These are phyloP conservation scores for Poteriospumella lacustris DNA, from an alignment of 108 stramenopile species.

Conservation along the genomic window DNA sequence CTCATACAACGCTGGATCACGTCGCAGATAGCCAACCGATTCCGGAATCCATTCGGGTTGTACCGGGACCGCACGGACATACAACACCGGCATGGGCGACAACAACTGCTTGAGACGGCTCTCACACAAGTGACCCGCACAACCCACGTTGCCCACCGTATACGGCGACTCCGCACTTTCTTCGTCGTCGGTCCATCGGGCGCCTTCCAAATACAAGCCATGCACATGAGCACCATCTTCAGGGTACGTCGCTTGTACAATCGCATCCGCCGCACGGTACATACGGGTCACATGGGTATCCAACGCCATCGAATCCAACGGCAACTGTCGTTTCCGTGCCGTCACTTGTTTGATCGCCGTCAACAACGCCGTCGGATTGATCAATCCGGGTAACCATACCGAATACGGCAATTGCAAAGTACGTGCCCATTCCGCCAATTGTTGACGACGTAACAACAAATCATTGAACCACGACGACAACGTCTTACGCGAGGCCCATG, in stretches of 20 bases:
- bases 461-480: conserved; percentile 41
- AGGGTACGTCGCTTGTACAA: conserved; percentile 33
- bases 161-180: conserved; percentile 2
- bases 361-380: conserved; percentile 60
- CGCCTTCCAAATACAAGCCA: conserved; percentile 59
- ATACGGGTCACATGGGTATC: conserved; percentile 53
- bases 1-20: conserved; percentile 42
- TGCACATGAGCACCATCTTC: conserved; percentile 52
- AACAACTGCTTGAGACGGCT: conserved; percentile 47
- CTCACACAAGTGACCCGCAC: conserved; percentile 39
- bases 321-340: conserved; percentile 41
- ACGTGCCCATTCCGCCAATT: conserved; percentile 41
- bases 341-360: conserved; percentile 61
- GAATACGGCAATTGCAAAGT: conserved; percentile 30
- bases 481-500: conserved; percentile 45
- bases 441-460: conserved; percentile 30
- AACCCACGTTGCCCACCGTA: conserved; percentile 22
- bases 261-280: conserved; percentile 31
- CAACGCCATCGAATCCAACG: conserved; percentile 54
- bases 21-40: conserved; percentile 41
- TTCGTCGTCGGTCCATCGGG: conserved; percentile 46
- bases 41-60: conserved; percentile 39
- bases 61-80: conserved; percentile 52
- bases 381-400: conserved; percentile 57
- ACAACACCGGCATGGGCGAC: conserved; percentile 52